Base-by-base conservation (phyloP, 164 flowering plant genomes). In the Nelumbo lutea region DNA sequence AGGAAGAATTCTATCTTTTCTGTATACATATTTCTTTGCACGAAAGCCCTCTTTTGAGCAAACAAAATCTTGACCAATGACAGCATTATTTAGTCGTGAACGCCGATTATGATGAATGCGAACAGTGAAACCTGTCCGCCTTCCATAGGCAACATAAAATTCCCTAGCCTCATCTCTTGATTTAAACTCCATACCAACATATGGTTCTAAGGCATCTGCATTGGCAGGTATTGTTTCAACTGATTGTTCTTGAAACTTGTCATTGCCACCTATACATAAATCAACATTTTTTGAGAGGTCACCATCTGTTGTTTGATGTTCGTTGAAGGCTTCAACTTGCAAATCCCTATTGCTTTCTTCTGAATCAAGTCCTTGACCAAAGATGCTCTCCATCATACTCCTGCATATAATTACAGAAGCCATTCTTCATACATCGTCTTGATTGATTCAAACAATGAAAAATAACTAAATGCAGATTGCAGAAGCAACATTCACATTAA, bases 11-110 rank as follows among this genome's bases (percentile, higher is more conserved):
- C 79, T 82, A 58, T 82, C 85, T 69, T 78, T 78, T 70, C 83
- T 75, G 62, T 70, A 66, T 40, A 73, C 62, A 56, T 80, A 79
- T 61, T 83, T 83, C 60, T 75, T 79, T 58, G 77, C 86, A 55
- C 83, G 83, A 66, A 83, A 83, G 42, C 86, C 86, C 64, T 83
- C 83, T 76, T 79, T 83, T 1, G 86, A 83, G 72, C 86, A 83
- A 43, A 83, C 86, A 79, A 75, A 83, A 70, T 84, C 87, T 68
- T 80, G 84, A 72, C 86, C 83, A 67, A 81, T 83, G 8, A 83
- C 79, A n/a, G 61, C 71, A 39, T 78, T 78, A 51, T 79, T 77
- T 68, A 78, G 63, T 43, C 79, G 77, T 14, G 86, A 81, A 66
- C 86, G 80, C 9, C 86, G 83, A 48, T 78, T 81, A 53, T 79